These are phyloP conservation scores for Plasmodium falciparum DNA, from an alignment of 169 alveolate species.

Conservation along the genomic window DNA sequence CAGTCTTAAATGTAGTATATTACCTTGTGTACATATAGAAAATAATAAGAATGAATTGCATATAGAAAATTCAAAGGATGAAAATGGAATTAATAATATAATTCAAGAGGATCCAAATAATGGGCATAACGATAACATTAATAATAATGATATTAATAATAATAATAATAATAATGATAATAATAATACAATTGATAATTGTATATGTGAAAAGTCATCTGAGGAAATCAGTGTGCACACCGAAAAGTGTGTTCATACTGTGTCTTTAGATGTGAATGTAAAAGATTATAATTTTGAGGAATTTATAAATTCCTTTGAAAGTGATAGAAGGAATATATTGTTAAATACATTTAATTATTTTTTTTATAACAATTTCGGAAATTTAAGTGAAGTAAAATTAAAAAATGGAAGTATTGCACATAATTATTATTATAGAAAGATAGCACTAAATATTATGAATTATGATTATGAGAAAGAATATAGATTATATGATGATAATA, in stretches of 20 bases:
- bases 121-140: neutral
- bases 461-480: conserved; percentile 22
- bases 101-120: conserved; percentile 10
- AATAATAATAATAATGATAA: conserved; percentile 7
- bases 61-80: conserved; percentile 40
- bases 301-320: conserved; percentile 9
- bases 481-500: conserved; percentile 8
- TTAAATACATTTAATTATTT: conserved; percentile 61
- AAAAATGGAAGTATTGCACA: conserved; percentile 27
- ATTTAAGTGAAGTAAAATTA: conserved; percentile 22
- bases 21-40: conserved; percentile 66
- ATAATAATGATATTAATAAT: conserved; percentile 24
- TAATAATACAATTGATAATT: conserved; percentile 19
- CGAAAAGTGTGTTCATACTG: neutral
- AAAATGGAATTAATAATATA: conserved; percentile 2
- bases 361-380: conserved; percentile 38
- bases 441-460: conserved; percentile 51
- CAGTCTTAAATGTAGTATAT: conserved; percentile 70
- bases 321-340: conserved; percentile 32
- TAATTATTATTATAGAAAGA: conserved; percentile 27
- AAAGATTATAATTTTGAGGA: conserved; percentile 27
- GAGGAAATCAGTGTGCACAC: conserved; percentile 9
- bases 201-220: neutral
- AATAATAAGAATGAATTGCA: conserved; percentile 30
- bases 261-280: neutral